Percentiles rank a stretch among this genome's conserved stretches.
Conservation (phyloP, 2,329 filamentous ascomycete genomes). For the Penicillium sp. region DNA sequence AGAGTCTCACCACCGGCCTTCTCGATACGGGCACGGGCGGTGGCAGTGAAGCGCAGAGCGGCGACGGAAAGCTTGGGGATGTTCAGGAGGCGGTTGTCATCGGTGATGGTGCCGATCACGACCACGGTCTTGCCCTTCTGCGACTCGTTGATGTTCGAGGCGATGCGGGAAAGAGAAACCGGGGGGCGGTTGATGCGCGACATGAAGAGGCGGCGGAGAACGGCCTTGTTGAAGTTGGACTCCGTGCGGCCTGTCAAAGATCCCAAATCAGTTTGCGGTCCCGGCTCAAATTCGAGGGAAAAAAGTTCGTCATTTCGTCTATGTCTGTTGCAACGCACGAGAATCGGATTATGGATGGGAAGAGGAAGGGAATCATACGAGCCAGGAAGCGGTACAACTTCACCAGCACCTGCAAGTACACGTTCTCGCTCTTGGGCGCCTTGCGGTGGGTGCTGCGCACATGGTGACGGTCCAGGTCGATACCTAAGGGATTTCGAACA, state of each 20-base stretch:
- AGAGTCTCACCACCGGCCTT: conserved; percentile 93
- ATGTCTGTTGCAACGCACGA: conserved; percentile 6
- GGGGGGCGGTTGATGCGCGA: conserved; percentile 97
- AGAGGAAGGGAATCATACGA: conserved; percentile 57
- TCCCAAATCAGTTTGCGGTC: conserved; percentile 19
- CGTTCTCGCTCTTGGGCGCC: conserved; percentile 97
- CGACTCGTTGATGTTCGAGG: conserved; percentile 62
- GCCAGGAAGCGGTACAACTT: conserved; percentile 98
- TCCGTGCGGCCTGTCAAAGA: conserved; percentile 78
- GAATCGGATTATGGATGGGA: conserved; percentile 10
- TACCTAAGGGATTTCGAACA: conserved; percentile 42
- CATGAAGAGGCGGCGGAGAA: conserved; percentile 97
- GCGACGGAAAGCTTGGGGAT: conserved; percentile 92
- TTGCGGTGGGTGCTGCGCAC: conserved; percentile 75
- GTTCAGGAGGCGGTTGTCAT: conserved; percentile 91
- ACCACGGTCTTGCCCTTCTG: conserved; percentile 77
- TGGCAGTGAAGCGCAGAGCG: conserved; percentile 94
- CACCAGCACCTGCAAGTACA: conserved; percentile 94
- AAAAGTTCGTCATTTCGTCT: conserved; percentile 3
- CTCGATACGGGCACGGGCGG: conserved; percentile 88
- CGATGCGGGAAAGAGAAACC: conserved; percentile 91
- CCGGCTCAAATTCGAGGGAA: not conserved
- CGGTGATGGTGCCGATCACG: conserved; percentile 91
- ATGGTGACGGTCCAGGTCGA: conserved; percentile 64
- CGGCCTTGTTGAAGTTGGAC: conserved; percentile 96